These are phyloP conservation scores for Fonsecaea monophora DNA, from an alignment of 2,329 filamentous ascomycete species.

Conservation along the genomic window DNA sequence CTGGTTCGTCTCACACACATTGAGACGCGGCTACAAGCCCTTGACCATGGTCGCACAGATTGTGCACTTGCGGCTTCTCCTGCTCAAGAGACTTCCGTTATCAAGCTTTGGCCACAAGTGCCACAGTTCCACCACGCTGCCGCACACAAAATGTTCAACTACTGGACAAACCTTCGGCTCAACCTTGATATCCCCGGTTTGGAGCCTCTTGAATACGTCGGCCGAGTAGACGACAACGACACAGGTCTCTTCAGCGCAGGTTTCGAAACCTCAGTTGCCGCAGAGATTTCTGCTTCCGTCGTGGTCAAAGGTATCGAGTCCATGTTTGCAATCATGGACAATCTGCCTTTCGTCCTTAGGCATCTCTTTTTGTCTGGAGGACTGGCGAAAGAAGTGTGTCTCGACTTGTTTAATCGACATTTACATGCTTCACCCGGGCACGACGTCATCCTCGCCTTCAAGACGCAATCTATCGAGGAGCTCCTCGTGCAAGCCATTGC, in stretches of 20 bases:
- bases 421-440: background rate
- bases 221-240: constrained; percentile 20
- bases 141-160: constrained; percentile 27
- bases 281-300: constrained; percentile 7
- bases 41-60: constrained; percentile 19
- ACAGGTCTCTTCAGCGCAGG: constrained; percentile 7
- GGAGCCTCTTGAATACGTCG: constrained; percentile 16
- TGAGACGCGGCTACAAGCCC: constrained; percentile 15
- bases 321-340: constrained; percentile 13
- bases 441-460: constrained; percentile 13
- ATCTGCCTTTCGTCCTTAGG: constrained; percentile 18
- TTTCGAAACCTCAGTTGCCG: background rate
- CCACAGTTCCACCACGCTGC: constrained; percentile 24
- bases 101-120: constrained; percentile 16
- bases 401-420: constrained; percentile 8
- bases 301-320: constrained; percentile 15
- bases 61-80: background rate
- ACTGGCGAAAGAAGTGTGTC: constrained; percentile 13
- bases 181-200: constrained; percentile 15
- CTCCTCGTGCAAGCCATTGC: constrained; percentile 19
- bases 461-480: constrained; percentile 15
- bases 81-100: background rate
- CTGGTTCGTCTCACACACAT: constrained; percentile 16
- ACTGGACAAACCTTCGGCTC: constrained; percentile 19
- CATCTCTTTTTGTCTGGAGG: constrained; percentile 21